phyloP scores from a whole-genome alignment of 2,329 filamentous ascomycete genomes.

The Akanthomyces uredinophilus region DNA sequence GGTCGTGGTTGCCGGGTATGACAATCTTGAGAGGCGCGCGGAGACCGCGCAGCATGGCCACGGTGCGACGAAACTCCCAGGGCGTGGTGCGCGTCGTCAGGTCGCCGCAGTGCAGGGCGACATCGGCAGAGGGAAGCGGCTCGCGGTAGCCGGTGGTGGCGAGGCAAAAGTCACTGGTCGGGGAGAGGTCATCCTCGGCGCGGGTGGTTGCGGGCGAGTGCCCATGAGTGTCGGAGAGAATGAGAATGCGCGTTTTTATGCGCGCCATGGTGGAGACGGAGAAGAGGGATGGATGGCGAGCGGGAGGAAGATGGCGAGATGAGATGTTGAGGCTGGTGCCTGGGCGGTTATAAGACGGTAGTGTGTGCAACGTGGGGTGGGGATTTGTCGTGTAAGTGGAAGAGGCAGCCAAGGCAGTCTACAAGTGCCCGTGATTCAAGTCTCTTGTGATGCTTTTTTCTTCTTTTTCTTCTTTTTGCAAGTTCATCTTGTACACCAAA shows the following conservation, averaged over 20 bases:
- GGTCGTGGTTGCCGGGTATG: slow-evolving; percentile 53
- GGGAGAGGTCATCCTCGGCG: slow-evolving; percentile 24
- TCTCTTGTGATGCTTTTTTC: no score
- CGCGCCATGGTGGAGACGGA: not conserved
- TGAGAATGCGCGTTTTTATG: slow-evolving; percentile 33
- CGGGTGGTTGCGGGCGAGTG: slow-evolving; percentile 14
- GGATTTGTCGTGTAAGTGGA: not conserved
- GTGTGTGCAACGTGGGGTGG: not conserved
- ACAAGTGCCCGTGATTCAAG: no score
- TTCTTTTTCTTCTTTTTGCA: no score
- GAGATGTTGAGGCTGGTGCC: not conserved
- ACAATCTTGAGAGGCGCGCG: slow-evolving; percentile 47
- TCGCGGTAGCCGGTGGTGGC: slow-evolving; percentile 26
- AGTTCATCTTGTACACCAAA: no score
- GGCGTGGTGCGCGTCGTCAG: slow-evolving; percentile 40
- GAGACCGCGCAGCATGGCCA: slow-evolving; percentile 38
- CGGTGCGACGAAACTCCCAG: slow-evolving; percentile 34
- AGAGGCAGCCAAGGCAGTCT: no score
- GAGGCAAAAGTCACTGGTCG: slow-evolving; percentile 12
- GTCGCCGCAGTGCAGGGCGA: slow-evolving; percentile 50
- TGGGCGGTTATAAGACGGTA: not conserved
- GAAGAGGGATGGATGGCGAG: not conserved
- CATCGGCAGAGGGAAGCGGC: slow-evolving; percentile 36
- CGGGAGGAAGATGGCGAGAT: not conserved
- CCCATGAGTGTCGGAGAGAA: slow-evolving; percentile 36